Evolutionary conservation across 768 basidiomycete genomes (phyloP).

Genomic region (Suillus lakei): DNA sequence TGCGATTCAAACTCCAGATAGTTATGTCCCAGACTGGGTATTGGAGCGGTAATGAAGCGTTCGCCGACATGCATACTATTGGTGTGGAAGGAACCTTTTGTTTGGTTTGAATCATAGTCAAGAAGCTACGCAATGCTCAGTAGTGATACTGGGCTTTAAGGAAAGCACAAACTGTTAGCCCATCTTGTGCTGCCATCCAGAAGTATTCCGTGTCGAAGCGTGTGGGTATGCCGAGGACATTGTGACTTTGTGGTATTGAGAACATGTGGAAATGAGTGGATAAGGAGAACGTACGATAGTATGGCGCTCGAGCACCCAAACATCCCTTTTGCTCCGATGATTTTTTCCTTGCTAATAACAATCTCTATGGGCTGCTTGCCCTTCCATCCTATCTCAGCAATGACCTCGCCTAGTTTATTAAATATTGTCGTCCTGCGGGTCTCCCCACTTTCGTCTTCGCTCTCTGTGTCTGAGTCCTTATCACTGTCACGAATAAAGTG

Average conservation of each 20-base stretch:
- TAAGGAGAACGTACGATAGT: slow-evolving; percentile 48
- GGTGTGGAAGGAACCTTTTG: slow-evolving; percentile 56
- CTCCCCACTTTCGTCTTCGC: slow-evolving; percentile 25
- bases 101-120: slow-evolving; percentile 54
- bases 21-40: slow-evolving; percentile 58
- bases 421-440: slow-evolving; percentile 49
- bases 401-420: slow-evolving; percentile 44
- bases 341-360: slow-evolving; percentile 51
- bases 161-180: slow-evolving; percentile 49
- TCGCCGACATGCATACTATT: slow-evolving; percentile 51
- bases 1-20: slow-evolving; percentile 62
- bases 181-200: slow-evolving; percentile 61
- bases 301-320: slow-evolving; percentile 60
- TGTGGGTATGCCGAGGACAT: slow-evolving; percentile 61
- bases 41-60: slow-evolving; percentile 51
- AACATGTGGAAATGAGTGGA: slow-evolving; percentile 6
- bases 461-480: slow-evolving; percentile 35
- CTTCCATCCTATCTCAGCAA: slow-evolving; percentile 57
- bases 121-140: slow-evolving; percentile 43
- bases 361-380: slow-evolving; percentile 57
- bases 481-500: slow-evolving; percentile 33
- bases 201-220: slow-evolving; percentile 66
- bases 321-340: slow-evolving; percentile 57
- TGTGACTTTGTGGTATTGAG: slow-evolving; percentile 44
- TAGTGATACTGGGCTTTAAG: slow-evolving; percentile 2